A percentile compares a stretch with the other conserved stretches of the same genome.
phyloP scores from a whole-genome alignment of 1,284 basidiomycete genomes.

The Leccinum fuscescens region DNA sequence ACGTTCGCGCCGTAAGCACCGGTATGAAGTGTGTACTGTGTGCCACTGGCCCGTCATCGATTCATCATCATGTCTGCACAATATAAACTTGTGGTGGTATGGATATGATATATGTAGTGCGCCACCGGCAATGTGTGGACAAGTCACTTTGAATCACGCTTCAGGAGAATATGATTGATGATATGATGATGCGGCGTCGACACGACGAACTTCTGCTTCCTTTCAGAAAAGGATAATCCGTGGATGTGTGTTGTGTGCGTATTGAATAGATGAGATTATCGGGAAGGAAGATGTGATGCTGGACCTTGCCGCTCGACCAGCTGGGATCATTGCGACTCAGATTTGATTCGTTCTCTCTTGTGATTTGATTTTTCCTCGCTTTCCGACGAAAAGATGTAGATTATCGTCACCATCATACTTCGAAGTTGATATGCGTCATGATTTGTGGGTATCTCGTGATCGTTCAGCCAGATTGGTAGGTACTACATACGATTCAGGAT shows the following conservation, averaged over 20 bases:
- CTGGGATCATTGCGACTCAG: neutral
- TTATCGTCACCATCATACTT: constrained; percentile 3
- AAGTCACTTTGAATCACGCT: neutral
- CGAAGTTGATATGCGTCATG: neutral
- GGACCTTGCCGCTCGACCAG: neutral
- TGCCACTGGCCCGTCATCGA: neutral
- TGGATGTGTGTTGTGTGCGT: neutral
- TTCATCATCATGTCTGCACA: neutral
- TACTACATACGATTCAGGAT: neutral
- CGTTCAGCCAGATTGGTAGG: neutral
- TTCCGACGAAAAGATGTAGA: constrained; percentile 7
- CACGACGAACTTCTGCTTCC: neutral
- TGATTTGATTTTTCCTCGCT: neutral
- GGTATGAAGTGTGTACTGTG: neutral
- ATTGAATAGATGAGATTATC: neutral
- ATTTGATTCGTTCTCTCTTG: neutral
- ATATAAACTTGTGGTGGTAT: neutral
- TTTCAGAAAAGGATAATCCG: constrained; percentile 8
- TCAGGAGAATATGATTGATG: neutral
- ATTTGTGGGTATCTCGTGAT: neutral
- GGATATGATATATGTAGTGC: constrained; percentile 10
- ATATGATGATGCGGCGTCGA: neutral
- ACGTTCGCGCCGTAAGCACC: neutral
- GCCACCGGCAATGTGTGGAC: constrained; percentile 14
- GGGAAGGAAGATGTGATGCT: neutral